These are phyloP conservation scores for Schizonepeta tenuifolia DNA, from an alignment of 257 asterid genomes.

Conservation along the genomic window DNA sequence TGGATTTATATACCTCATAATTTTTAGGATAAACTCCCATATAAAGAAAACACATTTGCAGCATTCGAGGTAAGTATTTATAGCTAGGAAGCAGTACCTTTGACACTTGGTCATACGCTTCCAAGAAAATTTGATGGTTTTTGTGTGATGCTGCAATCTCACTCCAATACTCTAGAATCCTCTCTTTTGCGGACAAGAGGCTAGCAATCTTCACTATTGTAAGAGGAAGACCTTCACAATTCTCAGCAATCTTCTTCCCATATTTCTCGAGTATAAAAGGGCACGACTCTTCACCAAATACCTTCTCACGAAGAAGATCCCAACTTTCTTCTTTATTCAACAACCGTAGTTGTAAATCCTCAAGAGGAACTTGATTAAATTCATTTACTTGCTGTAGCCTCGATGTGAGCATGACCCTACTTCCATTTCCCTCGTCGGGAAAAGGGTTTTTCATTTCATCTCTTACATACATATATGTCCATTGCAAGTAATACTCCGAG, in stretches of 20 bases:
- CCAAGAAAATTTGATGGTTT: neutral
- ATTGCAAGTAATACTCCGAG: neutral
- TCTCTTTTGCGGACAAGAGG: neutral
- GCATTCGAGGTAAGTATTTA: neutral
- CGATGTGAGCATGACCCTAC: conserved; percentile 18
- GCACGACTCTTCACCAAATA: conserved; percentile 16
- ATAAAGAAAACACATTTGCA: conserved; percentile 10
- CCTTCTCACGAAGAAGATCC: conserved; percentile 9
- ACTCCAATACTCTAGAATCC: neutral
- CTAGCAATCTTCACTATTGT: neutral
- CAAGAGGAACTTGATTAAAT: neutral
- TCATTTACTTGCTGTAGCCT: neutral
- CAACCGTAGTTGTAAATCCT: neutral
- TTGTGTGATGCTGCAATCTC: neutral
- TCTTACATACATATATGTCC: neutral
- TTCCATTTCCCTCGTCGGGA: conserved; percentile 28
- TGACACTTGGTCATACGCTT: conserved; percentile 4
- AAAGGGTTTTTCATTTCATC: conserved; percentile 12
- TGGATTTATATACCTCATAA: neutral
- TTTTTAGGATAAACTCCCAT: neutral
- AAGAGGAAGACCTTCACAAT: conserved; percentile 29
- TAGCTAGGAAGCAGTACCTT: conserved; percentile 10
- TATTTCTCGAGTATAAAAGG: neutral
- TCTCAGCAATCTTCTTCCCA: conserved; percentile 20
- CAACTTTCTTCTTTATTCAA: conserved; percentile 22